Percentiles rank a stretch among this genome's conserved stretches.
phyloP scores from a whole-genome alignment of 306 rosid species.

The Ceratonia siliqua region DNA sequence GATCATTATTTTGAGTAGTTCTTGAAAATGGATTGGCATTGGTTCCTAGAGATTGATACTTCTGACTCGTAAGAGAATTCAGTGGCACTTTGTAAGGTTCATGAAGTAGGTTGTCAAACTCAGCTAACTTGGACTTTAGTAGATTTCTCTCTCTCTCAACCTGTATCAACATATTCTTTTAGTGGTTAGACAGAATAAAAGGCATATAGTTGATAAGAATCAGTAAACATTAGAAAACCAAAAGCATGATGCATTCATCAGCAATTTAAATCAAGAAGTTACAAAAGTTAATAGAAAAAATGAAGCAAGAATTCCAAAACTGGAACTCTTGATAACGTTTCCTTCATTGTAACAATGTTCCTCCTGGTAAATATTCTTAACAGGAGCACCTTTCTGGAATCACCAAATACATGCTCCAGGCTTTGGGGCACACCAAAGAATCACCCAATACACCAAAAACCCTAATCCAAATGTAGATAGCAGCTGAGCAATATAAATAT shows the following conservation, averaged over 20 bases:
- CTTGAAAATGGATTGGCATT: constrained; percentile 47
- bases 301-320: not conserved
- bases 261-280: not conserved
- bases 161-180: constrained; percentile 48
- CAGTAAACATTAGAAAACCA: not conserved
- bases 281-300: not conserved
- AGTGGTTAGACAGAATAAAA: constrained; percentile 31
- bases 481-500: not conserved
- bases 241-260: not conserved
- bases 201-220: not conserved
- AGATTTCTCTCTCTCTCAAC: constrained; percentile 86
- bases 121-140: constrained; percentile 66
- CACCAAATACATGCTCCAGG: not conserved
- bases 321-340: not conserved
- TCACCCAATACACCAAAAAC: not conserved
- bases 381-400: too few relatives aligned
- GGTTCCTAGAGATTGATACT: constrained; percentile 41
- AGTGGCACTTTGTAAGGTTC: constrained; percentile 48
- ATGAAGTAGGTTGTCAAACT: constrained; percentile 68
- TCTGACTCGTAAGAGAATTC: constrained; percentile 46
- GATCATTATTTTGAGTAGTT: constrained; percentile 51
- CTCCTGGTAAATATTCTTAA: not conserved
- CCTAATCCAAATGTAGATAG: not conserved
- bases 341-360: not conserved
- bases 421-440: not conserved